phyloP scores from a whole-genome alignment of 768 basidiomycete genomes.

The Amanita rubescens region DNA sequence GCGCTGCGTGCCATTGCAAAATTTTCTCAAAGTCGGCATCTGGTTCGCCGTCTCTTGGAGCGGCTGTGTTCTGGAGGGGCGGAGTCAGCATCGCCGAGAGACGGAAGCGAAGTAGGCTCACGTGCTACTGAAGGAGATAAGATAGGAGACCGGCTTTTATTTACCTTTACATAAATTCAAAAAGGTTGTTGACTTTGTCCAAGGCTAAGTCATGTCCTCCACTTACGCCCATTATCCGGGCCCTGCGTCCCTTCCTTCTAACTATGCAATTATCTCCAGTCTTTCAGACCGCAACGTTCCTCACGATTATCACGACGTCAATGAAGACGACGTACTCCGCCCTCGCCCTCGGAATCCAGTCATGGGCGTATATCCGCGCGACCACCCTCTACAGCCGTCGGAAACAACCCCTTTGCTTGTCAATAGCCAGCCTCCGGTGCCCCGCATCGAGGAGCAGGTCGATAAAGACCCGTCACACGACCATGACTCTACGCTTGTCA shows the following conservation, averaged over 20 bases:
- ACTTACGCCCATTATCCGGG: conserved; percentile 51
- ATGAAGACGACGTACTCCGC: conserved; percentile 25
- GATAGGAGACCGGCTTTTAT: too few species aligned
- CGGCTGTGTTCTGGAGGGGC: conserved; percentile 47
- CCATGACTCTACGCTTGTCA: conserved; percentile 20
- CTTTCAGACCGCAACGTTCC: conserved; percentile 22
- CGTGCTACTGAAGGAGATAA: background rate
- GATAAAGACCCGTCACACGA: conserved; percentile 26
- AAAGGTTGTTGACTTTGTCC: background rate
- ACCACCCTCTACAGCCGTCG: conserved; percentile 12
- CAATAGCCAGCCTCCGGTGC: conserved; percentile 34
- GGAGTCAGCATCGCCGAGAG: conserved; percentile 25
- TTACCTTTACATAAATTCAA: background rate
- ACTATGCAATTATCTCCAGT: conserved; percentile 55
- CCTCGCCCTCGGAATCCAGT: conserved; percentile 6
- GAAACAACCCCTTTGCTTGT: conserved; percentile 55
- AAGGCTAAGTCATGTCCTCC: conserved; percentile 26
- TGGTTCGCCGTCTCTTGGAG: conserved; percentile 52
- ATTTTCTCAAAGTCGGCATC: conserved; percentile 47
- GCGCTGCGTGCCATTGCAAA: conserved; percentile 65
- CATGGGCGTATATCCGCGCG: conserved; percentile 21
- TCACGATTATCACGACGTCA: conserved; percentile 9
- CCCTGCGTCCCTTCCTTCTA: conserved; percentile 55
- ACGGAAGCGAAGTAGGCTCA: background rate
- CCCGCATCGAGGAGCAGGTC: conserved; percentile 48